Percentiles rank a stretch among this genome's conserved stretches.
These are phyloP conservation scores for Paxillus ammoniavirescens DNA, from an alignment of 768 basidiomycete species.

Conservation along the genomic window DNA sequence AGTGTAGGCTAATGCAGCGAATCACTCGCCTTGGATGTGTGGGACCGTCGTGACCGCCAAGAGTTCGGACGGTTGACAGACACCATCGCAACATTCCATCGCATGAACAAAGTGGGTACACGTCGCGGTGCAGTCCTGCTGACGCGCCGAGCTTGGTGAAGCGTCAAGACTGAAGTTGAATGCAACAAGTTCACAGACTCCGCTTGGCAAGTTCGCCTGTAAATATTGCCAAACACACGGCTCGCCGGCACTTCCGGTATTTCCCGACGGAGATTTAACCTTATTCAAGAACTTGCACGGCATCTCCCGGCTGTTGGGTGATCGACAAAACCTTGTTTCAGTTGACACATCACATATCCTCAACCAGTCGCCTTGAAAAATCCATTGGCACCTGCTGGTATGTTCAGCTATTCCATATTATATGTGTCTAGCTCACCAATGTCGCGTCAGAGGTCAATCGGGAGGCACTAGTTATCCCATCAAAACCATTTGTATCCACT, in stretches of 20 bases:
- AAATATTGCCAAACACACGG: not conserved
- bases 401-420: constrained; percentile 14
- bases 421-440: constrained; percentile 7
- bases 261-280: constrained; percentile 25
- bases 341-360: constrained; percentile 10
- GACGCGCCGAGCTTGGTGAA: not conserved
- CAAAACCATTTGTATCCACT: constrained; percentile 21
- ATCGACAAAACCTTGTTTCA: constrained; percentile 25
- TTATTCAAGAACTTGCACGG: constrained; percentile 30
- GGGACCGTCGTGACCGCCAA: constrained; percentile 35
- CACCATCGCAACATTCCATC: constrained; percentile 85
- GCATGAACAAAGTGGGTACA: constrained; percentile 30
- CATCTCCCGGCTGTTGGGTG: constrained; percentile 11
- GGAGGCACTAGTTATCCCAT: constrained; percentile 66
- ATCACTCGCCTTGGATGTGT: constrained; percentile 21
- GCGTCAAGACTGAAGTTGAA: not conserved
- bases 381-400: constrained; percentile 86
- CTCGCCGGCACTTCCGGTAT: constrained; percentile 8
- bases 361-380: constrained; percentile 82
- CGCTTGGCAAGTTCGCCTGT: constrained; percentile 7
- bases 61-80: constrained; percentile 48
- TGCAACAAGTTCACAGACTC: too few species aligned
- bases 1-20: not conserved
- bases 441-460: constrained; percentile 77
- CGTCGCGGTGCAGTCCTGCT: constrained; percentile 2